These are phyloP conservation scores for Juglanconis oblonga DNA, from an alignment of 2,329 filamentous ascomycete species.

Conservation along the genomic window DNA sequence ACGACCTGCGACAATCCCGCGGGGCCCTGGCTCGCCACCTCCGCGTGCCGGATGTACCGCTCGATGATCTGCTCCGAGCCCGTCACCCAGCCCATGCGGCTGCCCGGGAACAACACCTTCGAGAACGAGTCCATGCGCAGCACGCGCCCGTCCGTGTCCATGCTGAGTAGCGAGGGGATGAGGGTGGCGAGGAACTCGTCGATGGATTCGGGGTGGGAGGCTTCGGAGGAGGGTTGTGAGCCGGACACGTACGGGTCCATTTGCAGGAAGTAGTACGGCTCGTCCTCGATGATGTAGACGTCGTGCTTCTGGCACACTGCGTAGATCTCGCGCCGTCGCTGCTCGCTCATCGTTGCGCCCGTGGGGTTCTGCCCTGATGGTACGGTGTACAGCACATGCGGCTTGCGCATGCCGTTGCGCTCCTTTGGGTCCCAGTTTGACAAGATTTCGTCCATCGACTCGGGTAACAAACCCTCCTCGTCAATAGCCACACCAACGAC, in stretches of 20 bases:
- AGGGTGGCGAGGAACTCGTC: constrained; percentile 72
- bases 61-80: constrained; percentile 82
- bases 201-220: constrained; percentile 57
- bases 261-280: constrained; percentile 93
- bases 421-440: constrained; percentile 45
- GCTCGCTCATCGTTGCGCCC: constrained; percentile 71
- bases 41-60: constrained; percentile 76
- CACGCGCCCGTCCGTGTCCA: constrained; percentile 85
- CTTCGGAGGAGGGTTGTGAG: constrained; percentile 37
- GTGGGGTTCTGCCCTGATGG: constrained; percentile 88
- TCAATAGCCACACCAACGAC: constrained; percentile 52
- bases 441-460: constrained; percentile 50
- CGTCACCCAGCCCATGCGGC: constrained; percentile 84
- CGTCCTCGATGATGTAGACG: constrained; percentile 84
- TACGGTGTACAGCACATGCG: constrained; percentile 57
- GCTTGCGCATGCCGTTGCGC: constrained; percentile 44
- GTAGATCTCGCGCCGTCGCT: constrained; percentile 72
- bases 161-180: constrained; percentile 71
- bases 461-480: constrained; percentile 50
- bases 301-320: constrained; percentile 79
- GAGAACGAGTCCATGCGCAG: constrained; percentile 91
- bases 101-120: constrained; percentile 83
- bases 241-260: constrained; percentile 69
- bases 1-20: constrained; percentile 80
- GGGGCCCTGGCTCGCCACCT: constrained; percentile 81